Conservation (phyloP, 208 protist species). For the Leishmania martiniquensis region DNA sequence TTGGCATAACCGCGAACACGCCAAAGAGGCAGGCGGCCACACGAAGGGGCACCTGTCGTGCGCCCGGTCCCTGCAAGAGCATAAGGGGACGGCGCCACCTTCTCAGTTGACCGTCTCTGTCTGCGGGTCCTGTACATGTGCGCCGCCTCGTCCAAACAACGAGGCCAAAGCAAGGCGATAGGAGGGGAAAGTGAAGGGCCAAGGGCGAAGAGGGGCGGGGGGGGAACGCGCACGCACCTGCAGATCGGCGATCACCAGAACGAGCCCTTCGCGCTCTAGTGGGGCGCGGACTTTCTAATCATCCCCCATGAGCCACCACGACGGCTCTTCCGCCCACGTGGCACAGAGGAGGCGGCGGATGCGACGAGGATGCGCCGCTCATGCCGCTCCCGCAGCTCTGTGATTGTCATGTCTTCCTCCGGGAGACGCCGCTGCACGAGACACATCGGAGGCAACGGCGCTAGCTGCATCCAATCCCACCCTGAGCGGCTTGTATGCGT, state of each 20-base stretch:
- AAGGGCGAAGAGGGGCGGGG: too few relatives aligned
- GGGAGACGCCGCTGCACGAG: constrained; percentile 56
- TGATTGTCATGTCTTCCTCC: constrained; percentile 22
- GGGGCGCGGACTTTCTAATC: constrained; percentile 8
- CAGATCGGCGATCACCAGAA: not conserved
- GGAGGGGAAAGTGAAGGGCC: too few relatives aligned
- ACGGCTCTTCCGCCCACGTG: not conserved
- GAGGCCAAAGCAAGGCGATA: not conserved
- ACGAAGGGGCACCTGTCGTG: not conserved
- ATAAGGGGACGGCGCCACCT: not conserved
- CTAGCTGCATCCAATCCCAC: constrained; percentile 42
- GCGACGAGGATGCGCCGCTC: not conserved
- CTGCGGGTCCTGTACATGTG: not conserved
- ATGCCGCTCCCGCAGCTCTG: constrained; percentile 17
- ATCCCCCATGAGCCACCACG: constrained; percentile 1
- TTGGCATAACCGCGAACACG: too few relatives aligned
- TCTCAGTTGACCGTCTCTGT: not conserved
- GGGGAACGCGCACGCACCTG: not conserved
- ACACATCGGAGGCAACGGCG: constrained; percentile 60
- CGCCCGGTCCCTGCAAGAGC: not conserved
- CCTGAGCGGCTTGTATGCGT: not conserved
- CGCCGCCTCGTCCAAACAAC: not conserved
- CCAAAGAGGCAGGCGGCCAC: too few relatives aligned
- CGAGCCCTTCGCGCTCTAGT: not conserved
- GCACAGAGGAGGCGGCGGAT: not conserved